Evolutionary conservation across 2,329 filamentous ascomycete species (phyloP), one percentile per base, ranked within the genome.

Genomic region (Dothiorella sarmentorum): DNA sequence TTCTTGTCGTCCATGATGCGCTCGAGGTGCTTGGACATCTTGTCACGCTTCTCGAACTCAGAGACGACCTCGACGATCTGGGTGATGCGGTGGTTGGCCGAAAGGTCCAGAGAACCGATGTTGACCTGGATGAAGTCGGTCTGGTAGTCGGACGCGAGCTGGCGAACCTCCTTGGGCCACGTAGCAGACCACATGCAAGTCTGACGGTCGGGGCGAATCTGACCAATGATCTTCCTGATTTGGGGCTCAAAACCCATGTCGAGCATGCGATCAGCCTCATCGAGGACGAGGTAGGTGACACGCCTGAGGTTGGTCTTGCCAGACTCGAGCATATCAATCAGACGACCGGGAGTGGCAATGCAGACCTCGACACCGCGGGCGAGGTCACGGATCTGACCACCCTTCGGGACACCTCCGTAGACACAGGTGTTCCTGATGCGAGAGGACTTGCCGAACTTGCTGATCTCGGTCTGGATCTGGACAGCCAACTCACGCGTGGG

Each of bases 171-270:
- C 84, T 97, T 97, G 70, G 94, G 94, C 92, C 94, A 99, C 6
- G 94, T 99, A 67, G 94, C 94, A 61, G 94, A 99, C 91, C 93
- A 99, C 91, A 99, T 96, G 82, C 94, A 94, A 63, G 94, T 99
- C 77, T 99, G 94, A 83, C 94, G 88, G 75, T 99, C 94, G 56
- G 94, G 94, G 67, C 94, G 91, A 76, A 97, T 97, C 80, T 99
- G 94, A 63, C 89, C 84, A 67, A 99, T 92, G 66, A 99, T 97
- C 82, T 97, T 97, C 81, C 94, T 91, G 70, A 99, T 97, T 76
- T 97, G 94, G 66, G 94, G 94, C 80, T 99, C 94, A 79, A 99
- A 97, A 85, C 94, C 94, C 94, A 99, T 99, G 80, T 99, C 94
- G 74, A 99, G 83, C 94, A 99, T 99, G 72, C 94, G 93, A 79